Conservation (phyloP, 805 yeast genomes). For the Jamesozyma jinghongensis region DNA sequence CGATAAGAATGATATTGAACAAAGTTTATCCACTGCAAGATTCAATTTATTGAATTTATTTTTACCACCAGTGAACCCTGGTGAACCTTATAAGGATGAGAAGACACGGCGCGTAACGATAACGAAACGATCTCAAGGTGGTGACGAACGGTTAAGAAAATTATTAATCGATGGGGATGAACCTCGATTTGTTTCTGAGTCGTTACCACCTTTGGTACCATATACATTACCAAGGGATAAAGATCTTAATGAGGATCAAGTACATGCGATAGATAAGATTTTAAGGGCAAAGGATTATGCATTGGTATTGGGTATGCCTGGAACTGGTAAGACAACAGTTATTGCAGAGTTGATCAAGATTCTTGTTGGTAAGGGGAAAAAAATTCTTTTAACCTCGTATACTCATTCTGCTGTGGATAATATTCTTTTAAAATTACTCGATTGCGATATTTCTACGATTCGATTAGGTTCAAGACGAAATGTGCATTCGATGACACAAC, state of each 20-base stretch:
- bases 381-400: constrained; percentile 72
- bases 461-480: constrained; percentile 56
- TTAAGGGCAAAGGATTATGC: constrained; percentile 64
- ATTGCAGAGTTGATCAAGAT: constrained; percentile 65
- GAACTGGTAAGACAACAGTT: constrained; percentile 91
- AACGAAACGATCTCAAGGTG: constrained; percentile 27
- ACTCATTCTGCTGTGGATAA: constrained; percentile 97
- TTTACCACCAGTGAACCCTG: constrained; percentile 29
- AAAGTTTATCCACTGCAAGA: constrained; percentile 68
- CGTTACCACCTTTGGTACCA: constrained; percentile 14
- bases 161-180: constrained; percentile 28
- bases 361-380: constrained; percentile 47
- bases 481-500: constrained; percentile 53
- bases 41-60: constrained; percentile 67
- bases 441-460: constrained; percentile 41
- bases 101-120: constrained; percentile 8
- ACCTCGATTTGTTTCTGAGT: constrained; percentile 21
- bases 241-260: constrained; percentile 62
- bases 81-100: constrained; percentile 22
- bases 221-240: constrained; percentile 10
- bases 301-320: constrained; percentile 92
- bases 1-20: constrained; percentile 71
- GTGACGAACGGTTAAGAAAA: constrained; percentile 29
- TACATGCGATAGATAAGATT: constrained; percentile 55
- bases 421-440: constrained; percentile 62